These are phyloP conservation scores for Bullera alba DNA, from an alignment of 768 basidiomycete genomes.

Conservation along the genomic window DNA sequence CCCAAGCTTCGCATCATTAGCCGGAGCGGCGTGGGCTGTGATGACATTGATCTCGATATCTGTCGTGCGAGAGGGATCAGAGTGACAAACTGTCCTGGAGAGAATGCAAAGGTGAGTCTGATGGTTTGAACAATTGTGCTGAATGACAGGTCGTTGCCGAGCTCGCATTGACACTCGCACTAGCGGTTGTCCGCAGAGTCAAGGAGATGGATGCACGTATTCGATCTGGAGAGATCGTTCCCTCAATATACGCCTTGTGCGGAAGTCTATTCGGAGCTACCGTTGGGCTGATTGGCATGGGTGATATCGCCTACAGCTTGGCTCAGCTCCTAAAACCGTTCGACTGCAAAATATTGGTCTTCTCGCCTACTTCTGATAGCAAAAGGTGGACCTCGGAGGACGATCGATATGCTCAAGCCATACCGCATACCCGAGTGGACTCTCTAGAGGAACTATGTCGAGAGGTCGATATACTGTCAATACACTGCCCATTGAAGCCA, in stretches of 20 bases:
- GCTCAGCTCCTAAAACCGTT: conserved; percentile 42
- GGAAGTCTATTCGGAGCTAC: conserved; percentile 41
- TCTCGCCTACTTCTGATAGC: conserved; percentile 38
- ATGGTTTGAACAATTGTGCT: background rate
- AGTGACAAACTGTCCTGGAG: conserved; percentile 35
- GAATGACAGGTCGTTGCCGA: conserved; percentile 28
- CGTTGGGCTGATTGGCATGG: conserved; percentile 46
- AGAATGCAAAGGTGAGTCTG: conserved; percentile 33
- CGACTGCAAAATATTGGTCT: conserved; percentile 37
- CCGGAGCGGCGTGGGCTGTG: conserved; percentile 31
- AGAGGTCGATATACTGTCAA: conserved; percentile 39
- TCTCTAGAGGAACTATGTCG: conserved; percentile 37
- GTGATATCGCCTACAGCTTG: conserved; percentile 38
- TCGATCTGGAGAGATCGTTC: conserved; percentile 23
- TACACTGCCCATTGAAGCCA: conserved; percentile 45
- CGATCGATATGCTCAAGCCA: conserved; percentile 6
- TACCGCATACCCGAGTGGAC: conserved; percentile 31
- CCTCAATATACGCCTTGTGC: conserved; percentile 25
- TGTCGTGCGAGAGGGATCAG: conserved; percentile 22
- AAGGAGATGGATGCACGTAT: conserved; percentile 26
- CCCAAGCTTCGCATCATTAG: conserved; percentile 23
- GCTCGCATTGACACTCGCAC: conserved; percentile 26
- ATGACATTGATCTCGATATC: conserved; percentile 31
- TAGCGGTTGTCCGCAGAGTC: conserved; percentile 29
- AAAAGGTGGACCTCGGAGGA: conserved; percentile 22